Percentiles rank a stretch among this genome's conserved stretches.
phyloP scores from a whole-genome alignment of 345 rosid genomes.

The Camelina neglecta region DNA sequence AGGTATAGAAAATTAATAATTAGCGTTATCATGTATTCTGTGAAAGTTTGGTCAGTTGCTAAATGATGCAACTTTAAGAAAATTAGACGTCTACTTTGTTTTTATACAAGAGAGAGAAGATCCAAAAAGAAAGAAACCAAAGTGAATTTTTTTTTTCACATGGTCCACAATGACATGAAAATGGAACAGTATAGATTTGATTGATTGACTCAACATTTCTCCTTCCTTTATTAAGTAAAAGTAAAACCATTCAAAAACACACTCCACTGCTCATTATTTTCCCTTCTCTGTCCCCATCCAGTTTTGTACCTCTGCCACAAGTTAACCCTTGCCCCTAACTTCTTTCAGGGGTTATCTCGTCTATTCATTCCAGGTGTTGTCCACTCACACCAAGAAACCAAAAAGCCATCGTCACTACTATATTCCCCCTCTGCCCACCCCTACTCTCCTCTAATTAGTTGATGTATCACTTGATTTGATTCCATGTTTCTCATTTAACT shows the following conservation, averaged over 20 bases:
- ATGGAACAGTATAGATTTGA: conserved; percentile 39
- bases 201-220: conserved; percentile 46
- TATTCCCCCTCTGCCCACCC: conserved; percentile 30
- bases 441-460: conserved; percentile 18
- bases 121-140: neutral
- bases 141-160: neutral
- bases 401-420: conserved; percentile 35
- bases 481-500: conserved; percentile 26
- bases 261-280: conserved; percentile 37
- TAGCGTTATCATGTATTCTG: too few relatives aligned
- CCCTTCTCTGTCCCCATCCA: conserved; percentile 43
- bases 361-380: conserved; percentile 54
- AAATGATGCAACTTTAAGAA: neutral
- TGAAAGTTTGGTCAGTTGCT: neutral
- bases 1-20: neutral
- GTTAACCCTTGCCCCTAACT: conserved; percentile 37
- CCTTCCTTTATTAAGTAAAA: conserved; percentile 43
- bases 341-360: conserved; percentile 46
- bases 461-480: conserved; percentile 23
- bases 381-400: conserved; percentile 49
- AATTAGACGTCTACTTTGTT: conserved; percentile 20
- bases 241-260: conserved; percentile 45
- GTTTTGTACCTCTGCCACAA: conserved; percentile 45
- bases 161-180: conserved; percentile 45
- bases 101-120: conserved; percentile 6